A percentile compares a stretch with the other conserved stretches of the same genome.
Conservation (phyloP, 805 yeast species). For the Candida sphagnicola region DNA sequence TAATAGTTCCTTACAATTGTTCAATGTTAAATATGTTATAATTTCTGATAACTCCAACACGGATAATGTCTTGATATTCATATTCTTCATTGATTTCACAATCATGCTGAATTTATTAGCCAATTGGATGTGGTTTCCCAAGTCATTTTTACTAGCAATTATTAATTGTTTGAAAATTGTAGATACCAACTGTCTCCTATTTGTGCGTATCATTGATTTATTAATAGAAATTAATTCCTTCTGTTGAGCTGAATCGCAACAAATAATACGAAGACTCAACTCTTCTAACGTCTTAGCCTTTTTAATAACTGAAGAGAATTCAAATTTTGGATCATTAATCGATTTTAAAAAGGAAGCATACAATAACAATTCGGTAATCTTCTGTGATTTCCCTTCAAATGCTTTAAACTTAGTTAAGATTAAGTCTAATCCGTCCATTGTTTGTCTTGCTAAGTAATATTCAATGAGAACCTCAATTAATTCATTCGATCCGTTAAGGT, state of each 20-base stretch:
- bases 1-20: slow-evolving; percentile 18
- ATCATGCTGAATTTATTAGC: slow-evolving; percentile 18
- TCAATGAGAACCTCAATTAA: slow-evolving; percentile 20
- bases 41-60: slow-evolving; percentile 19
- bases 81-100: slow-evolving; percentile 20
- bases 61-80: slow-evolving; percentile 15
- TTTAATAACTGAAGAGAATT: background rate
- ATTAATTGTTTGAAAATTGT: background rate
- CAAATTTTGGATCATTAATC: slow-evolving; percentile 7
- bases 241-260: slow-evolving; percentile 13
- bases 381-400: slow-evolving; percentile 10
- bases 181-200: slow-evolving; percentile 9
- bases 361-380: slow-evolving; percentile 12
- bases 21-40: slow-evolving; percentile 22
- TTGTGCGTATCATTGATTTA: slow-evolving; percentile 9
- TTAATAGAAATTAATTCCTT: slow-evolving; percentile 9
- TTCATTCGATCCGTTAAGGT: slow-evolving; percentile 6
- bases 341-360: slow-evolving; percentile 19
- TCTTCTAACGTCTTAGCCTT: slow-evolving; percentile 1
- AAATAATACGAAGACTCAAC: slow-evolving; percentile 4
- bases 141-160: background rate
- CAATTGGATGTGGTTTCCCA: background rate
- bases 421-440: slow-evolving; percentile 8
- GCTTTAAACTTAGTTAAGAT: slow-evolving; percentile 16
- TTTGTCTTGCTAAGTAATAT: slow-evolving; percentile 19